phyloP scores from a whole-genome alignment of 2,329 filamentous ascomycete species.

The Knufia fluminis region DNA sequence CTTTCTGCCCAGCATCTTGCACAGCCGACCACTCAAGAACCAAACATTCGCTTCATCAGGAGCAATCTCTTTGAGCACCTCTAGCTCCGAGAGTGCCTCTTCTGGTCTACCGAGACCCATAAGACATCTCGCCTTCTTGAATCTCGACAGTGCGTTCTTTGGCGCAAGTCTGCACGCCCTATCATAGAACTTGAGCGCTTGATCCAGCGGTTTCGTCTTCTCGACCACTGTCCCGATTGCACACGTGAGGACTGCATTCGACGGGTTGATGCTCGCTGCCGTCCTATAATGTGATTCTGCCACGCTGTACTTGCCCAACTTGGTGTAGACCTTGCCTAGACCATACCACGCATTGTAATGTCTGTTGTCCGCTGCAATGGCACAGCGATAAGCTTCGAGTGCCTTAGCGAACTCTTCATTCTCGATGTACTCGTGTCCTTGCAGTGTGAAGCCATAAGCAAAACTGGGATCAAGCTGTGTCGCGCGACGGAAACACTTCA shows the following conservation, averaged over 20 bases:
- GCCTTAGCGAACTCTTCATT: slow-evolving; percentile 98
- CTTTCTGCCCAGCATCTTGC: slow-evolving; percentile 50
- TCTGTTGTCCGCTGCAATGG: slow-evolving; percentile 73
- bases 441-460: slow-evolving; percentile 89
- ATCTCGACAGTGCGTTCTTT: slow-evolving; percentile 69
- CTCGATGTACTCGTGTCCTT: slow-evolving; percentile 88
- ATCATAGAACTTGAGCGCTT: slow-evolving; percentile 71
- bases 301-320: slow-evolving; percentile 81
- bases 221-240: slow-evolving; percentile 87
- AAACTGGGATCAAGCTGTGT: slow-evolving; percentile 85
- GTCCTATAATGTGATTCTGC: slow-evolving; percentile 86
- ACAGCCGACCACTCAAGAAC: slow-evolving; percentile 68
- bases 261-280: slow-evolving; percentile 82
- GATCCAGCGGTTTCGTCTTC: slow-evolving; percentile 71
- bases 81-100: slow-evolving; percentile 69
- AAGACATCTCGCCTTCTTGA: slow-evolving; percentile 84
- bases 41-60: slow-evolving; percentile 95
- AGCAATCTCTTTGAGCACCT: slow-evolving; percentile 80
- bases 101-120: slow-evolving; percentile 63
- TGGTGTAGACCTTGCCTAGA: slow-evolving; percentile 70
- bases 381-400: slow-evolving; percentile 73
- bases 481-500: slow-evolving; percentile 88
- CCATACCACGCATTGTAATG: slow-evolving; percentile 99
- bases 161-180: slow-evolving; percentile 77
- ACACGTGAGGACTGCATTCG: slow-evolving; percentile 83